Evolutionary conservation across 75 land plant species (phyloP).

Genomic region (Picea glauca): DNA sequence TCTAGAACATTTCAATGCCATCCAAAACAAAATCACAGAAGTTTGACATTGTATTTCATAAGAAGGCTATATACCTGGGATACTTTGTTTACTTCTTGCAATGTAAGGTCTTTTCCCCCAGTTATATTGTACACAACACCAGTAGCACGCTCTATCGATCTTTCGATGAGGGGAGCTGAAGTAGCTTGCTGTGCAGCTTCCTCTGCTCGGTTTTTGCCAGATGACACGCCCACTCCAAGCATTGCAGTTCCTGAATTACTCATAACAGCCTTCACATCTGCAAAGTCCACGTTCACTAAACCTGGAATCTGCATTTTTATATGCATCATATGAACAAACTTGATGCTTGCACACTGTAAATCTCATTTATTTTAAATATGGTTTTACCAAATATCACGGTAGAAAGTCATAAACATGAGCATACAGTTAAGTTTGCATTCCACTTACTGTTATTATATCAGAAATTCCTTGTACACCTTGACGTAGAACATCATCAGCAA

Average conservation of each 20-base stretch:
- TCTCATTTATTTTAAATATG: neutral
- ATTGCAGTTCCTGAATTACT: slow-evolving; percentile 89
- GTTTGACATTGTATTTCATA: neutral
- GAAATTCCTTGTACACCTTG: slow-evolving; percentile 98
- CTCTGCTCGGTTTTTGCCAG: slow-evolving; percentile 92
- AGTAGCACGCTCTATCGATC: slow-evolving; percentile 90
- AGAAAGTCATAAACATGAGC: slow-evolving; percentile 1
- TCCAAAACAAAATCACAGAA: neutral
- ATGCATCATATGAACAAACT: neutral
- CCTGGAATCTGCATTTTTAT: slow-evolving; percentile 80
- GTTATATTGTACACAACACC: slow-evolving; percentile 96
- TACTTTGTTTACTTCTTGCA: slow-evolving; percentile 92
- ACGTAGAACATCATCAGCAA: slow-evolving; percentile 94
- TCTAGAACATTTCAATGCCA: neutral
- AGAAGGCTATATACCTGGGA: slow-evolving; percentile 61
- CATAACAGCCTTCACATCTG: slow-evolving; percentile 96
- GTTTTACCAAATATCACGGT: neutral
- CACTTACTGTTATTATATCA: slow-evolving; percentile 87
- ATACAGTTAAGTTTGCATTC: neutral
- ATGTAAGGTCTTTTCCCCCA: slow-evolving; percentile 90
- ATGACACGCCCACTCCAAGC: slow-evolving; percentile 93
- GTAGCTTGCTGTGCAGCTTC: slow-evolving; percentile 98
- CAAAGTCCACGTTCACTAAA: slow-evolving; percentile 96
- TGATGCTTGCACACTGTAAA: neutral
- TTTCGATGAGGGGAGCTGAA: slow-evolving; percentile 87